Base-by-base conservation (phyloP, 768 basidiomycete species). In the Tulasnella sp. region DNA sequence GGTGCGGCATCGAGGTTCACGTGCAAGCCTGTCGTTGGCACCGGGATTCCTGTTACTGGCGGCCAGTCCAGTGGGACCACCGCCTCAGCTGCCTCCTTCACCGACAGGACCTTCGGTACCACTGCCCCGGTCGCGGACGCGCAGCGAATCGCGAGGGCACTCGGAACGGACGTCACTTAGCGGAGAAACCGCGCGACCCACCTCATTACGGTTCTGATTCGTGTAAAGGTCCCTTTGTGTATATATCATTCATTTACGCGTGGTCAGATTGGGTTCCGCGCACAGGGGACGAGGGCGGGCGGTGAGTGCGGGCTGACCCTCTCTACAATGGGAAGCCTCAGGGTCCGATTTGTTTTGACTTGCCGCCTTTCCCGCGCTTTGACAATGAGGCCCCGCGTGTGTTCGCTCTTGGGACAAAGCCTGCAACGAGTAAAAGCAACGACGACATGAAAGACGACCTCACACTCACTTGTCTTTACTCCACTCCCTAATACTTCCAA, bases 1-100 rank as follows among this genome's bases (percentile, higher is more conserved):
- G 31, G 31, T 79, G 40, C 68, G 78, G 31, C 31, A 73, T 79
- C n/a, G 71, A n/a, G 71, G 44, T 27, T 79, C 78, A 42, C 73
- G 71, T 18, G 78, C 78, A 19, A 79, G 78, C 52, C 34, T 79
- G 71, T 68, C 34, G 21, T 18, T 79, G 48, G 72, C 78, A 27
- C 77, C 73, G 14, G 48, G 48, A 0, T 78, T 18, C 48, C 24
- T 75, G 38, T 27, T 36, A 16, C 42, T 52, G 71, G 52, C 72
- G 46, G 38, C 76, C n/a, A 58, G 48, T 8, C 48, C 73, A 9
- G 6, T 40, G 24, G 21, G 9, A 21, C 40, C 31, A n/a, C 56
- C 71, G 38, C 62, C 31, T 16, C 62, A 27, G 7, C 34, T 68
- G 31, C 62, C 62, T 19, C 62, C 62, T 36, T 68, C 62, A 27